Base-by-base conservation (phyloP, 305 asterid genomes). In the Striga hermonthica region DNA sequence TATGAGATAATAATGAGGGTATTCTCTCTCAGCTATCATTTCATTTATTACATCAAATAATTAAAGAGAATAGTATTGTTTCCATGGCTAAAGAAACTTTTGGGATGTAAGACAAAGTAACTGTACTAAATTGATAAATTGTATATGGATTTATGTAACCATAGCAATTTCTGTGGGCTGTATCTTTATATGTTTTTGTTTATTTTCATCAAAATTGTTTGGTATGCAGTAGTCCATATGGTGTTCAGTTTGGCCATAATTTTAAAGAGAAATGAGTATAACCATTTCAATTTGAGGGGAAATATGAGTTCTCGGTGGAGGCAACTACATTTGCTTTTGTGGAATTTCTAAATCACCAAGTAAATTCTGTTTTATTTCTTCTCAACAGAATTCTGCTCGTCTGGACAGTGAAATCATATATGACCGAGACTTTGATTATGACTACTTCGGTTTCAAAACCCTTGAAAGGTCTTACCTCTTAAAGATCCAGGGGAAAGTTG, bases 371-470 rank as follows among this genome's bases (percentile, higher is more conserved):
- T 65, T 65, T 14, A 4, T 61, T 56, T 67, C 60, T 53, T 60
- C 55, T 62, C 38, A 44, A 40, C 91, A 90, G 97, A 81, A 90
- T 72, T 84, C 95, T 75, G 77, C 77, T 56, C 79, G 95, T 68
- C 84, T 94, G 10, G 99, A 94, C 76, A 88, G 97, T 71, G 99
- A 90, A 78, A 90, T 94, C 75, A 86, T 94, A 70, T 94, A 94
- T 60, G 99, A 94, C 72, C 77, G 99, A 60, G 97, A 94, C 80
- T 90, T 94, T 54, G 97, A 90, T 61, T 94, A 88, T 73, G 99
- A 94, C 75, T 90, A 75, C 74, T 94, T 94, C 63, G 99, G 99
- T 69, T 93, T 93, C 66, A 93, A 93, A 77, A 93, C 97, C 35
- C 96, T 93, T 41, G 99, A 88, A 80, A 83, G 96, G 74, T 93